Evolutionary conservation across 2,329 filamentous ascomycete species (phyloP), one percentile per base, ranked within the genome.

Genomic region (Cytospora schulzeri): DNA sequence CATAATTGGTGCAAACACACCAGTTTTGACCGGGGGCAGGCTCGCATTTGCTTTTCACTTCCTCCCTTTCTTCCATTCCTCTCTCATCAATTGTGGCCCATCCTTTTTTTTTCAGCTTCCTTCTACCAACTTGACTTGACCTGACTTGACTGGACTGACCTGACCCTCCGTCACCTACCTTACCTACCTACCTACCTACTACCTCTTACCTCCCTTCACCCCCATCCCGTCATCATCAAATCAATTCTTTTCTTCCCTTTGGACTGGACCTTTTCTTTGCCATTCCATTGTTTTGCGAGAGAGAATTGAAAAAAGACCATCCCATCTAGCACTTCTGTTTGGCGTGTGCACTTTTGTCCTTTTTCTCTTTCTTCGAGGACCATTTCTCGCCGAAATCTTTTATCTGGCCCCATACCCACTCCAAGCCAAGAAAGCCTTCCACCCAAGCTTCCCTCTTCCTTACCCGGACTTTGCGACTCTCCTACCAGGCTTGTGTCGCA

Each of bases 31-130:
- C 35, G 35, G n/a, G n/a, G n/a, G n/a, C 45, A n/a, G n/a, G 12
- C n/a, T 48, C 9, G 45, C 45, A 48, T 48, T 48, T 48, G 45
- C 45, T 24, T 48, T 64, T 64, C 56, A 38, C 57, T 35, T 56
- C 60, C 31, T 55, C 58, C 60, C 57, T 67, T 68, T 61, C 52
- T 45, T 62, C 60, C 57, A 66, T 68, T 48, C 52, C 22, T 57
- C 67, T 51, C 53, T 22, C 52, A 11, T 35, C 29, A 12, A 35
- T 35, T 35, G 38, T 60, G 62, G 60, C 59, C 65, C 59, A 65
- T 60, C 45, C 45, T 48, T 63, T 57, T 35, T 35, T 62, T 67
- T 66, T 56, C 62, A 56, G 59, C 65, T 62, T 62, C 53, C 60
- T 58, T 62, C 61, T 48, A 61, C 62, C 55, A 59, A n/a, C 68